Conservation (phyloP, 1,284 basidiomycete genomes). For the Apiotrichum brassicae region DNA sequence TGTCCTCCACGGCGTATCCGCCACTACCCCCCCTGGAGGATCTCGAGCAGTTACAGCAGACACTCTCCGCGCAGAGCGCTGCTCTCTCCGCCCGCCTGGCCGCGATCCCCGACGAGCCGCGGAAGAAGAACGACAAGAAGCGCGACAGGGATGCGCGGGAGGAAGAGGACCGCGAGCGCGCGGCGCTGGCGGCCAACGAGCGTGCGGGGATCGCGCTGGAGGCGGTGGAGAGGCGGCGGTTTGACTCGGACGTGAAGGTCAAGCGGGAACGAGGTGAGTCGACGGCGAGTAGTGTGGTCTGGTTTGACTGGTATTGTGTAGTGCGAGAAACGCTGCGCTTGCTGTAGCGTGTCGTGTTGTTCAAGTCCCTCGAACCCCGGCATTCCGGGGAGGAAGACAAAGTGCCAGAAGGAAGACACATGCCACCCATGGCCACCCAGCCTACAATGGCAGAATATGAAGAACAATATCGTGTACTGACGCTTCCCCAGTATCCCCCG, state of each 20-base stretch:
- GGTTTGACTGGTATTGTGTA: background rate
- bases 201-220: slow-evolving; percentile 28
- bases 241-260: slow-evolving; percentile 28
- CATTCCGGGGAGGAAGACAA: background rate
- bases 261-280: slow-evolving; percentile 36
- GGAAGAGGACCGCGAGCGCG: slow-evolving; percentile 57
- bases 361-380: background rate
- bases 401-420: background rate
- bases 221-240: slow-evolving; percentile 23
- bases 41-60: slow-evolving; percentile 58
- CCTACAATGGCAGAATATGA: too few species aligned
- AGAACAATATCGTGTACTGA: slow-evolving; percentile 9
- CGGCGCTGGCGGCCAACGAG: slow-evolving; percentile 31
- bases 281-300: too few species aligned
- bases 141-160: slow-evolving; percentile 50
- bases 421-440: too few species aligned
- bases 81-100: slow-evolving; percentile 54
- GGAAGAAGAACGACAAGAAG: slow-evolving; percentile 60
- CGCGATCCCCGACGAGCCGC: slow-evolving; percentile 57
- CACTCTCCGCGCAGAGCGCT: slow-evolving; percentile 56
- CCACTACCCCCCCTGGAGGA: slow-evolving; percentile 64
- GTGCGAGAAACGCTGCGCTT: background rate
- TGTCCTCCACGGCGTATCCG: slow-evolving; percentile 37
- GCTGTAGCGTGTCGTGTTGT: background rate
- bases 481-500: slow-evolving; percentile 29